Evolutionary conservation across 176 grass and related monocot genomes (phyloP), one percentile per base, ranked within the genome.

Genomic region (Chrysopogon serrulatus): DNA sequence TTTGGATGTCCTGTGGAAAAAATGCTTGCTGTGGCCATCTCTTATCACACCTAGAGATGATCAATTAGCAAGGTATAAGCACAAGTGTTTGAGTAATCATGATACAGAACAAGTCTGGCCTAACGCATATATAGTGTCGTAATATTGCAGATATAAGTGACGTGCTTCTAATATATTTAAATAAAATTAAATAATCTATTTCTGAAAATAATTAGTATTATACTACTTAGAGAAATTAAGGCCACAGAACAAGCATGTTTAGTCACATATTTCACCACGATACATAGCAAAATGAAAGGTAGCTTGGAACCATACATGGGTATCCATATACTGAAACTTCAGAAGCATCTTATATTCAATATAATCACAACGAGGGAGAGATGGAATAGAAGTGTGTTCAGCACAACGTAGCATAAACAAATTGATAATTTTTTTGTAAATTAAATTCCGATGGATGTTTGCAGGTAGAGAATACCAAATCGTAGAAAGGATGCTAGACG

Each of bases 1-100:
- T 74, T 93, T 95, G 30, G 87, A 93, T 75, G 92, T 74, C 76
- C 89, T 85, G 81, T 98, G 92, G 85, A 98, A 98, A 89, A 98
- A 98, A 81, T 98, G 92, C 76, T 90, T 92, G 82, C 78, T 93
- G 54, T 83, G 78, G 28, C 95, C 95, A 77, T 98, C 87, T 84
- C 48, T 93, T 9, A 77, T 93, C 75, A 98, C 92, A 80, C 92
- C 96, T 98, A 45, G n/a, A 63, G 31, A 53, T 30, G 28, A 82
- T 82, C 30, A 79, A 65, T 44, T 45, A 72, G 24, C 12, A 4
- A 8, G 26, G 39, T 57, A n/a, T n/a, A n/a, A n/a, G n/a, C n/a
- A n/a, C n/a, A n/a, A n/a, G n/a, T n/a, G n/a, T n/a, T n/a, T n/a
- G n/a, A n/a, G n/a, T n/a, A n/a, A n/a, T n/a, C n/a, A n/a, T n/a